Base-by-base conservation (phyloP, 2,329 filamentous ascomycete genomes). In the Seiridium unicorne region DNA sequence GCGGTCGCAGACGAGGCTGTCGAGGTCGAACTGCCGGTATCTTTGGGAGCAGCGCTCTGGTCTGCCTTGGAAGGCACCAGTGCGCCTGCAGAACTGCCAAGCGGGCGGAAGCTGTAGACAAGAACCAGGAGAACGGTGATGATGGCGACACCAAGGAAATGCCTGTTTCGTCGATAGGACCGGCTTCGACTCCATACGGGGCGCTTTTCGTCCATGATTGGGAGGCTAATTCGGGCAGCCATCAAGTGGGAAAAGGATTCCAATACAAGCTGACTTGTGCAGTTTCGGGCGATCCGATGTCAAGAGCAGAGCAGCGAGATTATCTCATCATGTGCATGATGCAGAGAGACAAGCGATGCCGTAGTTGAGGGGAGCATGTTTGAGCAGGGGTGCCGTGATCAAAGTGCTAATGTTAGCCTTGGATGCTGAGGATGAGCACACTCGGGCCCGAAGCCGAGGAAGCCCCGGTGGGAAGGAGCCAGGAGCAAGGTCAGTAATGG, bases 161-260 rank as follows among this genome's bases (percentile, higher is more conserved):
- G 61, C 60, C 68, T 67, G 56, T 66, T 64, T 61, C 69, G 67
- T 56, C 69, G 67, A 55, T 65, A 66, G 51, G 65, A 36, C 55
- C 65, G 66, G 56, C 51, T 64, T 55, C 64, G 66, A 35, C 59
- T 36, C 34, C 31, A 6, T 9, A 53, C 32, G 44, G 66, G 65
- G 11, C 67, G 66, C 57, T 68, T 73, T 48, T 73, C 70, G 40
- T 73, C 72, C 65, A 64, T 64, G 36, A 67, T 62, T 44, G 70
- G 70, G 35, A 73, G 69, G 54, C 62, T 66, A 47, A 67, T 70
- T 48, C 64, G 70, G 55, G 62, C 68, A 44, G 68, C 67, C 72
- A 73, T 73, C 32, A 6, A 3, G 13, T 49, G 1, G 35, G 18
- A 49, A 49, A 10, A 49, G n/a, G 5, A 5, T 31, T 34, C 46